These are phyloP conservation scores for Barnettozyma siamensis DNA, from an alignment of 805 yeast genomes.

Conservation along the genomic window DNA sequence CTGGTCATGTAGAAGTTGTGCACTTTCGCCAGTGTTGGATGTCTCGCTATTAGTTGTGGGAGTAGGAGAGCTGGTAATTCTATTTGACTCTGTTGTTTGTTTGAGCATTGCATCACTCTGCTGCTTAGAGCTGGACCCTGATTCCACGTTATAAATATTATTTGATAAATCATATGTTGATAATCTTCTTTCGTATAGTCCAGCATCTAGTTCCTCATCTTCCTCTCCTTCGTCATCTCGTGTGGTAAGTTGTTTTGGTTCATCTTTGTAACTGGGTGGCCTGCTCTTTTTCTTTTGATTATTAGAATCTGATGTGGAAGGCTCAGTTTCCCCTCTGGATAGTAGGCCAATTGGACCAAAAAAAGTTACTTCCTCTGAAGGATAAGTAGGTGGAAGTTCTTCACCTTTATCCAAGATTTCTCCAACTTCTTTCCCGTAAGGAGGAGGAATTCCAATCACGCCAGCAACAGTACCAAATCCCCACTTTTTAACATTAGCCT, in stretches of 20 bases:
- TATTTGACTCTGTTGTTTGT: not conserved
- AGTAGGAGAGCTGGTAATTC: too few species aligned
- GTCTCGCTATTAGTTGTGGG: too few species aligned
- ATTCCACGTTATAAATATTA: slow-evolving; percentile 15
- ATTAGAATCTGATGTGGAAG: not conserved
- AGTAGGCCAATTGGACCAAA: slow-evolving; percentile 40
- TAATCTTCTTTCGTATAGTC: slow-evolving; percentile 29
- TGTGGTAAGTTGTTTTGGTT: slow-evolving; percentile 13
- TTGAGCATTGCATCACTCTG: not conserved
- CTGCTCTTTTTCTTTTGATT: slow-evolving; percentile 3
- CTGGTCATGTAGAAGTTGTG: too few species aligned
- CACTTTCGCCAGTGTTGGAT: too few species aligned
- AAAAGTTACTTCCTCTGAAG: slow-evolving; percentile 55
- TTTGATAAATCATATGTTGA: slow-evolving; percentile 29
- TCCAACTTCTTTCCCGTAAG: slow-evolving; percentile 35
- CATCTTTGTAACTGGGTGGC: slow-evolving; percentile 25
- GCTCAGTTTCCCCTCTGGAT: not conserved
- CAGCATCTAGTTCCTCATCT: slow-evolving; percentile 13
- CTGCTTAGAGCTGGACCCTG: not conserved
- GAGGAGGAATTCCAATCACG: slow-evolving; percentile 40
- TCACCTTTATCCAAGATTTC: slow-evolving; percentile 63
- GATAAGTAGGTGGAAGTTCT: slow-evolving; percentile 65
- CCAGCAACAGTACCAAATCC: slow-evolving; percentile 51
- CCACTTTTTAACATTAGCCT: slow-evolving; percentile 82
- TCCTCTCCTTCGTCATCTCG: not conserved